phyloP scores from a whole-genome alignment of 1,284 basidiomycete genomes.

The Ustilago hordei region DNA sequence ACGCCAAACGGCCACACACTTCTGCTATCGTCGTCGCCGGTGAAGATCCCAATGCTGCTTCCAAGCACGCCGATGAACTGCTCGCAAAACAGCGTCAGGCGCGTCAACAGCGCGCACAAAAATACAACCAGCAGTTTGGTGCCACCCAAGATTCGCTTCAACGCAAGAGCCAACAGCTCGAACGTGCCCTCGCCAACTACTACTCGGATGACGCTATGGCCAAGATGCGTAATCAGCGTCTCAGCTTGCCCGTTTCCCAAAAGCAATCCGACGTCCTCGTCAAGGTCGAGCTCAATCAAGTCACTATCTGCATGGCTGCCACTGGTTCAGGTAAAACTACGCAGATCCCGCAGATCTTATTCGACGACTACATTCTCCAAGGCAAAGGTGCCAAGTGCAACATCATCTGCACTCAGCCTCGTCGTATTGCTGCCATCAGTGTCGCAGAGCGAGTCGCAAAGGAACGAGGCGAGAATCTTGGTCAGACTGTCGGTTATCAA shows the following conservation, averaged over 20 bases:
- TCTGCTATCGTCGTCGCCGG: conserved; percentile 40
- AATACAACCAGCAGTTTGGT: conserved; percentile 43
- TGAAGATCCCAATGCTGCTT: conserved; percentile 59
- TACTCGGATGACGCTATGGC: conserved; percentile 76
- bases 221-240: conserved; percentile 78
- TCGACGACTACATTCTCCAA: conserved; percentile 84
- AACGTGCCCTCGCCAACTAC: conserved; percentile 76
- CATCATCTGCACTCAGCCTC: conserved; percentile 92
- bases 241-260: conserved; percentile 77
- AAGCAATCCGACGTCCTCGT: conserved; percentile 68
- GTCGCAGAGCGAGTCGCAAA: conserved; percentile 92
- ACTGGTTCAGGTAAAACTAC: conserved; percentile 97
- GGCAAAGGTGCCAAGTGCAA: conserved; percentile 88
- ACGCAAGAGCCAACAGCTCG: conserved; percentile 77
- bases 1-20: conserved; percentile 62
- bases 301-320: conserved; percentile 92
- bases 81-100: conserved; percentile 42
- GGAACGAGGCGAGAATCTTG: conserved; percentile 83
- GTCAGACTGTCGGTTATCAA: conserved; percentile 86
- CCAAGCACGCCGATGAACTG: conserved; percentile 57
- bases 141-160: conserved; percentile 64
- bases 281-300: conserved; percentile 82
- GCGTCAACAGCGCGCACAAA: conserved; percentile 36
- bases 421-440: conserved; percentile 90
- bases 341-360: conserved; percentile 90